phyloP scores from a whole-genome alignment of 2,329 filamentous ascomycete species.

The Xylaria sp. region DNA sequence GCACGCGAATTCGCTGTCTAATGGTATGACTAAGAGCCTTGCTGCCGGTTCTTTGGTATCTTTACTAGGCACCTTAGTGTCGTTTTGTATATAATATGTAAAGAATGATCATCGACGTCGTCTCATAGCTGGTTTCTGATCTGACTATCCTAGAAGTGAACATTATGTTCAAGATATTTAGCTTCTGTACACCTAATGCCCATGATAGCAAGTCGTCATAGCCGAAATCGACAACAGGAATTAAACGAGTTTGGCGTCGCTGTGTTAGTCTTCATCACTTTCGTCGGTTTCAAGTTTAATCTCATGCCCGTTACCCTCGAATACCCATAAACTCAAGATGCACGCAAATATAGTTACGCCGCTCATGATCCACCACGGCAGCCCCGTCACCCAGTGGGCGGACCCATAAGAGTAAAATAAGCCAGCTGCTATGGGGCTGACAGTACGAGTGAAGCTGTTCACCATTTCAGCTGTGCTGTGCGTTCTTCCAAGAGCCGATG shows the following conservation, averaged over 20 bases:
- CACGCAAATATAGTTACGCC: constrained; percentile 25
- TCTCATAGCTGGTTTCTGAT: background rate
- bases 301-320: constrained; percentile 27
- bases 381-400: constrained; percentile 20
- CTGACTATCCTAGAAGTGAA: background rate
- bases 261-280: constrained; percentile 20
- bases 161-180: background rate
- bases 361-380: constrained; percentile 31
- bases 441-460: constrained; percentile 29
- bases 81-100: constrained; percentile 9
- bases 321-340: constrained; percentile 28
- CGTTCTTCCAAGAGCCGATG: constrained; percentile 30
- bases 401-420: constrained; percentile 33
- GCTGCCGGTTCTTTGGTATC: background rate
- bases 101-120: too few relatives aligned
- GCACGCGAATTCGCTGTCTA: background rate
- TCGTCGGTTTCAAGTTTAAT: constrained; percentile 27
- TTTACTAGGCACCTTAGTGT: background rate
- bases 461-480: constrained; percentile 33
- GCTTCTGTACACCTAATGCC: background rate
- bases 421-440: constrained; percentile 28
- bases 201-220: background rate
- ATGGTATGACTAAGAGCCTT: constrained; percentile 11
- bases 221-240: background rate
- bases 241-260: background rate